A percentile compares a stretch with the other conserved stretches of the same genome.
These are phyloP conservation scores for Venturia effusa DNA, from an alignment of 2,329 filamentous ascomycete genomes.

Conservation along the genomic window DNA sequence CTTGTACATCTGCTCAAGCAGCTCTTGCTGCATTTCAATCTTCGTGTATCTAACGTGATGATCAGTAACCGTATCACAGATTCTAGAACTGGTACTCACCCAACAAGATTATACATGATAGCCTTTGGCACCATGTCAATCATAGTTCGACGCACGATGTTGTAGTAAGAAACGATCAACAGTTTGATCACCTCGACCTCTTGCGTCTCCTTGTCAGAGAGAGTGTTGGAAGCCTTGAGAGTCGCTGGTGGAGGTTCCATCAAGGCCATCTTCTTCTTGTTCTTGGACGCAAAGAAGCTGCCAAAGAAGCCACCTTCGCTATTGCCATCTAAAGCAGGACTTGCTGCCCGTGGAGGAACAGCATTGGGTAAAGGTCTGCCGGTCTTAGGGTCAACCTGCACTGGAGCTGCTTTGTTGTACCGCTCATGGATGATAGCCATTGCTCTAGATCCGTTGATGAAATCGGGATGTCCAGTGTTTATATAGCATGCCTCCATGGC, in stretches of 20 bases:
- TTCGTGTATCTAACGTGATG: constrained; percentile 64
- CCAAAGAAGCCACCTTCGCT: constrained; percentile 81
- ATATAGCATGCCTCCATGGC: constrained; percentile 95
- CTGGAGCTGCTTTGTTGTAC: constrained; percentile 64
- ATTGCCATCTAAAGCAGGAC: constrained; percentile 56
- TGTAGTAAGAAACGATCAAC: constrained; percentile 92
- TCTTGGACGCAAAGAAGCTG: constrained; percentile 97
- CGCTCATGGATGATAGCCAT: constrained; percentile 98
- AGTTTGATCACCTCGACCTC: constrained; percentile 99
- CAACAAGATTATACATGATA: constrained; percentile 93
- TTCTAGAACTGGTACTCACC: constrained; percentile 49
- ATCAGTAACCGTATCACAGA: neutral
- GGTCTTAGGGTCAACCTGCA: constrained; percentile 96
- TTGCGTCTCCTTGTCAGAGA: constrained; percentile 87
- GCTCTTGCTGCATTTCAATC: constrained; percentile 95
- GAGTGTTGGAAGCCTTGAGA: constrained; percentile 84
- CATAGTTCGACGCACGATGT: constrained; percentile 96
- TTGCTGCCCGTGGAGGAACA: constrained; percentile 61
- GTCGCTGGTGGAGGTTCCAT: constrained; percentile 93
- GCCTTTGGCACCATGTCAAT: constrained; percentile 99
- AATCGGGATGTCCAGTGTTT: constrained; percentile 97
- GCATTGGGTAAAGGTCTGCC: constrained; percentile 73
- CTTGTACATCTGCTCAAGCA: constrained; percentile 96
- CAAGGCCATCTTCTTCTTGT: constrained; percentile 99
- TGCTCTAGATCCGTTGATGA: constrained; percentile 87